A percentile compares a stretch with the other conserved stretches of the same genome.
phyloP scores from a whole-genome alignment of 2,329 filamentous ascomycete genomes.

The Harringtonia lauricola region DNA sequence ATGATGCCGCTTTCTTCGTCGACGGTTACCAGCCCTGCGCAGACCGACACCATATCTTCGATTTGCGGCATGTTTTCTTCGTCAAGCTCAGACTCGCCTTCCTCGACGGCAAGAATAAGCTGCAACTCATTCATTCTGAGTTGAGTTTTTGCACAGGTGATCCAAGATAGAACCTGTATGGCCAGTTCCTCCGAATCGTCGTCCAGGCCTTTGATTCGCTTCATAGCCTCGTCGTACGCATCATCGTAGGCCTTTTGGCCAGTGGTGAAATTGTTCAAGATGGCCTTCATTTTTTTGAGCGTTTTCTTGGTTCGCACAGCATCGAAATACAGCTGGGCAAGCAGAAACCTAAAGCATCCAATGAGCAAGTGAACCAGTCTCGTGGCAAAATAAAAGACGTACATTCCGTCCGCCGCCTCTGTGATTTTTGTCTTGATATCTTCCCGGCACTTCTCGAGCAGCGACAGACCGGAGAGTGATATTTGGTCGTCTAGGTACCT shows the following conservation, averaged over 20 bases:
- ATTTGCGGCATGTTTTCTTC: background rate
- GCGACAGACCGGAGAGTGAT: too few species aligned
- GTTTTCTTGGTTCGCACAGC: background rate
- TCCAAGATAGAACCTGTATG: background rate
- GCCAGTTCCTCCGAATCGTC: background rate
- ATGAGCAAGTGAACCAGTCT: too few species aligned
- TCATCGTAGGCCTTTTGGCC: too few species aligned
- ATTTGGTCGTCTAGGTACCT: too few species aligned
- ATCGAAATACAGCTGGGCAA: background rate
- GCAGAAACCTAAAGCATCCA: background rate
- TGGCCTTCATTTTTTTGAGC: too few species aligned
- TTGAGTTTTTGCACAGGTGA: background rate
- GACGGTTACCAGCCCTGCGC: background rate
- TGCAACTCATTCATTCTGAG: background rate
- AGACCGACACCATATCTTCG: background rate
- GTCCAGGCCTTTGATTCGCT: background rate
- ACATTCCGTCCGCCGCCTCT: too few species aligned
- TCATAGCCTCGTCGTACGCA: background rate
- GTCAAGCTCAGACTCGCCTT: too few species aligned
- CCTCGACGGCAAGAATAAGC: too few species aligned
- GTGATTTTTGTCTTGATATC: too few species aligned
- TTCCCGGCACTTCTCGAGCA: too few species aligned
- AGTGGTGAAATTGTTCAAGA: too few species aligned
- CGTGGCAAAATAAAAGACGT: too few species aligned
- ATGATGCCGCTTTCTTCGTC: background rate